phyloP scores from a whole-genome alignment of 805 yeast genomes.

The Metschnikowia corniflorae region DNA sequence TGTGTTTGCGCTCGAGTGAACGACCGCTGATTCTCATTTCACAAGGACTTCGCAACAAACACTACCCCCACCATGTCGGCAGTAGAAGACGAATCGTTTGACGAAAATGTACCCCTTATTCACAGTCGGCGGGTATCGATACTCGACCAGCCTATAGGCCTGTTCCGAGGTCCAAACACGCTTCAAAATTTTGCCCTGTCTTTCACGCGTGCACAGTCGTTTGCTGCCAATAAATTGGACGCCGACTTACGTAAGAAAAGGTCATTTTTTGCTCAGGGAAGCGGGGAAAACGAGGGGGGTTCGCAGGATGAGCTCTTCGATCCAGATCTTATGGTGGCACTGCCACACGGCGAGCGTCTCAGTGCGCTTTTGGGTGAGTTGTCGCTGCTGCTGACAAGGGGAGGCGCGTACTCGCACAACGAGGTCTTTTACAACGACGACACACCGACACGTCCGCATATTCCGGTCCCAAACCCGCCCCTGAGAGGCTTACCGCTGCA shows the following conservation, averaged over 20 bases:
- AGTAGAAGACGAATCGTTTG: conserved; percentile 12
- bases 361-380: conserved; percentile 47
- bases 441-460: conserved; percentile 23
- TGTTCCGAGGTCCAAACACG: conserved; percentile 65
- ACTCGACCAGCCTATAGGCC: conserved; percentile 43
- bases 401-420: conserved; percentile 17
- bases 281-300: conserved; percentile 28
- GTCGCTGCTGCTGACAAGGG: conserved; percentile 7
- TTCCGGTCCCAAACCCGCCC: conserved; percentile 26
- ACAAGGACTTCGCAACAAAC: not conserved
- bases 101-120: conserved; percentile 12
- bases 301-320: conserved; percentile 63
- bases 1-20: no score
- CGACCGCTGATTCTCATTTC: no score
- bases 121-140: conserved; percentile 16
- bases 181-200: conserved; percentile 78
- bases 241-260: conserved; percentile 56
- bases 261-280: conserved; percentile 47
- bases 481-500: conserved; percentile 34
- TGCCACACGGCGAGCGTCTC: conserved; percentile 58
- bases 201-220: conserved; percentile 65
- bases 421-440: conserved; percentile 43
- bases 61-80: conserved; percentile 10
- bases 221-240: conserved; percentile 46
- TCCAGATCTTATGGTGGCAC: conserved; percentile 65